Conservation (phyloP, 805 yeast genomes). For the Wickerhamomyces chaumierensis region DNA sequence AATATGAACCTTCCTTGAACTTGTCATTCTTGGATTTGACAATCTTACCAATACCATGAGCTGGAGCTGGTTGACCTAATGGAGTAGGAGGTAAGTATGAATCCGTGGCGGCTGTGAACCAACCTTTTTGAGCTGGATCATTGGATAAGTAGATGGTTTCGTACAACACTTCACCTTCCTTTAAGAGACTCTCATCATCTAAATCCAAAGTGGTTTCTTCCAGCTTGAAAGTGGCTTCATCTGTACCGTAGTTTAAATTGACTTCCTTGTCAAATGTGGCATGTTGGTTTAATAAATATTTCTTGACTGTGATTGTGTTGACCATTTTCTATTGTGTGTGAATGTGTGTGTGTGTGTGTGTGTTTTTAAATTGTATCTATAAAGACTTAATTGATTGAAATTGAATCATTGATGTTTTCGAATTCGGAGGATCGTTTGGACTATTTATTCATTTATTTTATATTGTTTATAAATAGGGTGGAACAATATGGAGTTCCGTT, state of each 20-base stretch:
- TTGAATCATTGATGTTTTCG: no score
- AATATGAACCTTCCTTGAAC: conserved; percentile 32
- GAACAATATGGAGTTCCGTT: no score
- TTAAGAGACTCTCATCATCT: conserved; percentile 14
- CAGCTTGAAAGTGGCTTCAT: conserved; percentile 22
- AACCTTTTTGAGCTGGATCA: conserved; percentile 52
- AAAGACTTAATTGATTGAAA: no score
- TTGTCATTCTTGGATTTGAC: conserved; percentile 32
- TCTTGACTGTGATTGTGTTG: conserved; percentile 17
- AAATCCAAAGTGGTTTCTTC: conserved; percentile 11
- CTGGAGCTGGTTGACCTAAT: conserved; percentile 30
- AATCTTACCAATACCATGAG: conserved; percentile 41
- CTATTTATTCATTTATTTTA: no score
- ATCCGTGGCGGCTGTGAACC: conserved; percentile 29
- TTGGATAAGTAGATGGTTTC: conserved; percentile 38
- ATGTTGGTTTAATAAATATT: conserved; percentile 19
- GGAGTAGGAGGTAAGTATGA: conserved; percentile 24
- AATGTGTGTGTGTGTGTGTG: no score
- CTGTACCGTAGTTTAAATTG: conserved; percentile 14
- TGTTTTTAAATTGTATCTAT: no score
- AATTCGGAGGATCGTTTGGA: no score
- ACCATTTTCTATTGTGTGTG: not conserved
- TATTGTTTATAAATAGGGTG: no score
- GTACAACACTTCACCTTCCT: conserved; percentile 32
- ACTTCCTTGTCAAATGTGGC: conserved; percentile 19